Conservation (phyloP, 129 eudicot species). For the Arctium minus region DNA sequence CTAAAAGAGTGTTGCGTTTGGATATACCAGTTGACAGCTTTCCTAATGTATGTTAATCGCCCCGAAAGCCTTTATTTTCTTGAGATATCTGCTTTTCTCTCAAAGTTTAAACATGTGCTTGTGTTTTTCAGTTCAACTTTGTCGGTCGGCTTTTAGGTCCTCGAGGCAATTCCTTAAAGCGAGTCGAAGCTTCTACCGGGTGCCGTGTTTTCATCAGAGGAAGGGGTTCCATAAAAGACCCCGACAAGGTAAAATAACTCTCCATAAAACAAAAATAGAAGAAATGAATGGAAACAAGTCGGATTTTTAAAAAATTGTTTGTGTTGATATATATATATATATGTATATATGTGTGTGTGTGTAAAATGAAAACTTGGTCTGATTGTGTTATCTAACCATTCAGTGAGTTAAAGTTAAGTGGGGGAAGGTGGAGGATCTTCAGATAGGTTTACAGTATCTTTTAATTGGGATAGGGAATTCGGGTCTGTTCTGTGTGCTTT, state of each 20-base stretch:
- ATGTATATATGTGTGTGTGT: too few species aligned
- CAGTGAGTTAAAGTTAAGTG: too few species aligned
- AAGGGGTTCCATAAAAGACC: constrained; percentile 63
- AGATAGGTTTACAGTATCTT: too few species aligned
- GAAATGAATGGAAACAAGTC: not conserved
- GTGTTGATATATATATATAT: not conserved
- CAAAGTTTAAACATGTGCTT: not conserved
- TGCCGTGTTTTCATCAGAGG: constrained; percentile 71
- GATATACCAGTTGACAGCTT: constrained; percentile 63
- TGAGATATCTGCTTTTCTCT: not conserved
- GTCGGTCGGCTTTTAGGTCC: constrained; percentile 69
- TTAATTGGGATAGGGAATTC: too few species aligned
- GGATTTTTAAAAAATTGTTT: not conserved
- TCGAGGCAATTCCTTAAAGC: constrained; percentile 65
- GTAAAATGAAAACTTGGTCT: too few species aligned
- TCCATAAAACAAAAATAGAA: not conserved
- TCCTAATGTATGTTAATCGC: constrained; percentile 51
- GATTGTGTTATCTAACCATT: too few species aligned
- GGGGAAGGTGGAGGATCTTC: too few species aligned
- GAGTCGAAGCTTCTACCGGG: constrained; percentile 69
- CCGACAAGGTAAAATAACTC: constrained; percentile 42
- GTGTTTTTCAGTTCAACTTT: constrained; percentile 48
- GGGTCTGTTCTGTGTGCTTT: too few species aligned
- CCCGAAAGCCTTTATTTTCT: not conserved
- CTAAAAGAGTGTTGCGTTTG: constrained; percentile 54